Conservation (phyloP, 2,329 filamentous ascomycete species). For the Achaetomium macrosporum region DNA sequence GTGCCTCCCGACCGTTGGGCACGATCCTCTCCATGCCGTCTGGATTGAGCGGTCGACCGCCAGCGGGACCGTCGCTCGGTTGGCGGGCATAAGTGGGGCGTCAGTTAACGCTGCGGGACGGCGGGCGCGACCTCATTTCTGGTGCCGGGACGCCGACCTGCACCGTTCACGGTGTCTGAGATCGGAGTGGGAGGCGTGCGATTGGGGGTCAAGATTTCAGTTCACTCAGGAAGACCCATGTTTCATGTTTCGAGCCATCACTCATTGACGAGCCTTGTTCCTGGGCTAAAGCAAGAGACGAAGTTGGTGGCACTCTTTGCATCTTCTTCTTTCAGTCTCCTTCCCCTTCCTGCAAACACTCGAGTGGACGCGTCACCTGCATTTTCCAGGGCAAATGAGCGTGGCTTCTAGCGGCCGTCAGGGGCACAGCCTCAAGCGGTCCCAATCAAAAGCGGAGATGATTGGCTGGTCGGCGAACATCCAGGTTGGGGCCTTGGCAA, state of each 20-base stretch:
- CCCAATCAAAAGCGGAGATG: background rate
- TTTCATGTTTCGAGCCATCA: background rate
- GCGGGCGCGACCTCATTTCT: background rate
- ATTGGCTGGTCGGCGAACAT: background rate
- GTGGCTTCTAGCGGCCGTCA: background rate
- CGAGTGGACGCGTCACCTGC: constrained; percentile 24
- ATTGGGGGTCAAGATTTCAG: too few species aligned
- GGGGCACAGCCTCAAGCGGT: constrained; percentile 12
- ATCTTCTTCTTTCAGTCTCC: background rate
- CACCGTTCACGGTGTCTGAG: background rate
- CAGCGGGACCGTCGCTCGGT: too few species aligned
- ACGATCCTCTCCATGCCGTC: background rate
- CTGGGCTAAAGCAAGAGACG: background rate
- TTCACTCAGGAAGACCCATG: background rate
- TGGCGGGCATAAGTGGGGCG: background rate
- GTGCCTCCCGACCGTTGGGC: background rate
- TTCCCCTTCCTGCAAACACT: background rate
- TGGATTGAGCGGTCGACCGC: background rate
- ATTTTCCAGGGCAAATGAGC: constrained; percentile 17
- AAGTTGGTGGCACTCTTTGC: background rate
- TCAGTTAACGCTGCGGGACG: background rate
- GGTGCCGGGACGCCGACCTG: background rate
- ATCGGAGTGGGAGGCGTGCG: too few species aligned
- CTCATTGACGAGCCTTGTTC: background rate
- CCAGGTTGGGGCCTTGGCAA: background rate